Conservation (phyloP, 257 asterid species). For the Nicotiana obtusifolia region DNA sequence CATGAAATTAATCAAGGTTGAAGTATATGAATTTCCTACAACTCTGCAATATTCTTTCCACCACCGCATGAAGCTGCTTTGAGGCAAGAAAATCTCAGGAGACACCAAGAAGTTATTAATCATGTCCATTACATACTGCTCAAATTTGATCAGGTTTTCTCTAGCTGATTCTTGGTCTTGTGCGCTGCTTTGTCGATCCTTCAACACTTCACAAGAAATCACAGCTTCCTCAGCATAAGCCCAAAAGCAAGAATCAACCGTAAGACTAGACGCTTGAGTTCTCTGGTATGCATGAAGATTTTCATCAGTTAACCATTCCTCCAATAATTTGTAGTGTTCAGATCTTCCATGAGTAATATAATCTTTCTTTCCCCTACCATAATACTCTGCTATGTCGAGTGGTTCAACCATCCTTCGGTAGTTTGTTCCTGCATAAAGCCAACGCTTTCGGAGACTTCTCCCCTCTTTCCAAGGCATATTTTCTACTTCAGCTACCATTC, state of each 20-base stretch:
- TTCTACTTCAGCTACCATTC: conserved; percentile 20
- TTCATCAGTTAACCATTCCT: conserved; percentile 19
- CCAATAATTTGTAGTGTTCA: conserved; percentile 22
- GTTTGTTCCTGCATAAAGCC: conserved; percentile 30
- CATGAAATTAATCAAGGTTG: conserved; percentile 9
- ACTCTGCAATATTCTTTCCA: conserved; percentile 18
- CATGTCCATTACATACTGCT: conserved; percentile 24
- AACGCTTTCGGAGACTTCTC: conserved; percentile 10
- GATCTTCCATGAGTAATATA: conserved; percentile 17
- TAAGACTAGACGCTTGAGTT: conserved; percentile 20
- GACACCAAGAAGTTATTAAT: conserved; percentile 20
- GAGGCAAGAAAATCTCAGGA: conserved; percentile 16
- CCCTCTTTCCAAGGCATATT: conserved; percentile 23
- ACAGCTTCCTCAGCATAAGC: conserved; percentile 34
- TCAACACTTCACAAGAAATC: conserved; percentile 20
- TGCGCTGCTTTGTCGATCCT: conserved; percentile 12
- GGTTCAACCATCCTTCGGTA: conserved; percentile 34
- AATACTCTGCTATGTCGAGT: conserved; percentile 32
- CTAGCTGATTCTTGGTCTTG: conserved; percentile 1
- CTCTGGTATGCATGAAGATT: conserved; percentile 2
- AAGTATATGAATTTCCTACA: conserved; percentile 3
- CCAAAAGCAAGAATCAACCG: conserved; percentile 35
- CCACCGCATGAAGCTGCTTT: conserved; percentile 29
- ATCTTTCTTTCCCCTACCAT: conserved; percentile 18
- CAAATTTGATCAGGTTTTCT: conserved; percentile 17